A percentile compares a stretch with the other conserved stretches of the same genome.
Conservation (phyloP, 2,329 filamentous ascomycete species). For the Colletotrichum theobromicola region DNA sequence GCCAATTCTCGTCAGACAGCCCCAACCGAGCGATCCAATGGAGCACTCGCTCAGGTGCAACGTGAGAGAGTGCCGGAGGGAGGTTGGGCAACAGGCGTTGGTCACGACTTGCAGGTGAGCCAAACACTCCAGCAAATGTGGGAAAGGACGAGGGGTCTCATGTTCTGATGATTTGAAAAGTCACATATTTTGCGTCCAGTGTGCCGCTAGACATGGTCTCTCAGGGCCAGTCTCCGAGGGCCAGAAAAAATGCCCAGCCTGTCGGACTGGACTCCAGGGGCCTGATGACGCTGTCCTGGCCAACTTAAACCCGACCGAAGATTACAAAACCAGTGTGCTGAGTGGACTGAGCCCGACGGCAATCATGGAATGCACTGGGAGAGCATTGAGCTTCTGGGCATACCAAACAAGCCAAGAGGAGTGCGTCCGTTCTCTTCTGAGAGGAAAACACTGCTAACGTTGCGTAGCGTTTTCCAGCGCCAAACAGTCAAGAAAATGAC, state of each 20-base stretch:
- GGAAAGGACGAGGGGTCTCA: not conserved
- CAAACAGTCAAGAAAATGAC: constrained; percentile 73
- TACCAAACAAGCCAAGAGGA: constrained; percentile 88
- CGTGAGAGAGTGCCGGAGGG: constrained; percentile 73
- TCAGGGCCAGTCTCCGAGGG: constrained; percentile 56
- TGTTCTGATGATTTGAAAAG: not conserved
- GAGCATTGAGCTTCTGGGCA: constrained; percentile 82
- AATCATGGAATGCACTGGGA: constrained; percentile 86
- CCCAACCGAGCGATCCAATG: constrained; percentile 51
- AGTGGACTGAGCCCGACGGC: constrained; percentile 81
- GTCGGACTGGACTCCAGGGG: constrained; percentile 69
- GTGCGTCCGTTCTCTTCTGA: constrained; percentile 46
- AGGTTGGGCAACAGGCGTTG: constrained; percentile 73
- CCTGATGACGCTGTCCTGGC: constrained; percentile 78
- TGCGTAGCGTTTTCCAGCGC: constrained; percentile 75
- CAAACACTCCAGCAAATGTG: not conserved
- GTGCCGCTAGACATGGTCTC: constrained; percentile 71
- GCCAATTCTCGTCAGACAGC: not conserved
- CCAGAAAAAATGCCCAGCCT: constrained; percentile 74
- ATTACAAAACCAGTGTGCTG: constrained; percentile 87
- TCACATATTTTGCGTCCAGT: constrained; percentile 84
- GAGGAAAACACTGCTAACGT: not conserved
- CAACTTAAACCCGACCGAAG: constrained; percentile 79
- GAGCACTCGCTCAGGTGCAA: constrained; percentile 82
- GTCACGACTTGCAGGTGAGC: constrained; percentile 86